phyloP scores from a whole-genome alignment of 1,284 basidiomycete genomes.

The Fomes fomentarius region DNA sequence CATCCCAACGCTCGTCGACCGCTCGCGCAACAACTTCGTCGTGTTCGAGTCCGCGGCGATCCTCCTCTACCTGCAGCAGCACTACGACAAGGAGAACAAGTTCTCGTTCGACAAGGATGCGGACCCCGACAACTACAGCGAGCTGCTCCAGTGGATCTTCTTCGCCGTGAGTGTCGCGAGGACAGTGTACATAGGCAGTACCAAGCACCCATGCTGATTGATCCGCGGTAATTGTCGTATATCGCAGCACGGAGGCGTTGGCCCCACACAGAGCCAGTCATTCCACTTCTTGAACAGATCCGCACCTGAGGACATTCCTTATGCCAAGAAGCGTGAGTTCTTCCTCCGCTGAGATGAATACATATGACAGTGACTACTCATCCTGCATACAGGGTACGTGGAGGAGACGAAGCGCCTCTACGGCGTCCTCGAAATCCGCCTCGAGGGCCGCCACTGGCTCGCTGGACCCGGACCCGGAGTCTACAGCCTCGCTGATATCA shows the following conservation, averaged over 20 bases:
- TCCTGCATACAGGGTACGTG: constrained; percentile 54
- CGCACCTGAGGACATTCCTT: constrained; percentile 68
- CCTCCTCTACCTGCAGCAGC: constrained; percentile 54
- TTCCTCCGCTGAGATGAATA: not conserved
- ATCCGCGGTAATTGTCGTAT: not conserved
- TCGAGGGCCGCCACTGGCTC: constrained; percentile 68
- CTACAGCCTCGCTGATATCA: constrained; percentile 71
- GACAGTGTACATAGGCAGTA: no score
- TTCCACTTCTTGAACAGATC: constrained; percentile 59
- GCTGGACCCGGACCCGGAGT: constrained; percentile 68
- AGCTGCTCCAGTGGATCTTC: constrained; percentile 81
- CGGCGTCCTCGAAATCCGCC: constrained; percentile 72
- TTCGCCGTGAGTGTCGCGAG: constrained; percentile 60
- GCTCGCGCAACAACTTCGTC: constrained; percentile 45
- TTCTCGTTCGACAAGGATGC: constrained; percentile 48
- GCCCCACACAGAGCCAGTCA: constrained; percentile 79
- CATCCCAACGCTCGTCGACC: constrained; percentile 54
- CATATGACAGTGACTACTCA: not conserved
- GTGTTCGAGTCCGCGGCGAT: constrained; percentile 63
- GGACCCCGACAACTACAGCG: constrained; percentile 47
- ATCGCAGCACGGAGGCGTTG: constrained; percentile 65
- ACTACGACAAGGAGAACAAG: constrained; percentile 51
- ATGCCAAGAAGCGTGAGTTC: constrained; percentile 58
- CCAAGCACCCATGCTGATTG: no score
- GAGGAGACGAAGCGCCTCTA: constrained; percentile 82